A percentile compares a stretch with the other conserved stretches of the same genome.
Evolutionary conservation across 352 stramenopile genomes (phyloP).

Genomic region (Phytophthora multivora): DNA sequence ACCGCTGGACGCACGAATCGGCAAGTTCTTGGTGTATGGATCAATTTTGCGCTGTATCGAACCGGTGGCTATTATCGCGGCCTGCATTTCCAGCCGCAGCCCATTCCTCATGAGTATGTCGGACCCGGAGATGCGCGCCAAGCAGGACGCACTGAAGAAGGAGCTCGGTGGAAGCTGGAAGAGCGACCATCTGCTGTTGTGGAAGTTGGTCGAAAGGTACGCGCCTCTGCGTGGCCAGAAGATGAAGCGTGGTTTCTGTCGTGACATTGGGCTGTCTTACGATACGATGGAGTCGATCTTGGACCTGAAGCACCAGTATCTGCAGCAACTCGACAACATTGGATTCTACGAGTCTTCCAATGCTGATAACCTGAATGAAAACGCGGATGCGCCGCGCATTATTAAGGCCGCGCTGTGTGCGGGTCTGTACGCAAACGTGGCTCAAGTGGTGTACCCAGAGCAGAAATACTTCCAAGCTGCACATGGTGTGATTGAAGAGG

Average conservation of each 20-base stretch:
- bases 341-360: slow-evolving; percentile 72
- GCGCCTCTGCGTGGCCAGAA: slow-evolving; percentile 49
- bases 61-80: slow-evolving; percentile 84
- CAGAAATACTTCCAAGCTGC: slow-evolving; percentile 95
- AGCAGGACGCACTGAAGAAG: slow-evolving; percentile 71
- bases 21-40: slow-evolving; percentile 89
- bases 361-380: slow-evolving; percentile 55
- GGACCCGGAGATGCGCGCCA: slow-evolving; percentile 58
- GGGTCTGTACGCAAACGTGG: slow-evolving; percentile 83
- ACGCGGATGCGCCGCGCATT: slow-evolving; percentile 85
- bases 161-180: slow-evolving; percentile 65
- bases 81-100: slow-evolving; percentile 79
- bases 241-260: slow-evolving; percentile 67
- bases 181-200: slow-evolving; percentile 82
- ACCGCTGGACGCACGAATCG: slow-evolving; percentile 84
- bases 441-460: slow-evolving; percentile 88
- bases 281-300: slow-evolving; percentile 93
- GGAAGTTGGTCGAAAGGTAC: slow-evolving; percentile 84
- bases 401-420: slow-evolving; percentile 89
- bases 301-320: slow-evolving; percentile 89
- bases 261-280: slow-evolving; percentile 74
- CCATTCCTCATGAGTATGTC: slow-evolving; percentile 80
- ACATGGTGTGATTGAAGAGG: slow-evolving; percentile 90
- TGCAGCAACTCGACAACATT: slow-evolving; percentile 77
- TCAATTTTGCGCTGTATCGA: slow-evolving; percentile 86